A percentile compares a stretch with the other conserved stretches of the same genome.
phyloP scores from a whole-genome alignment of 2,329 filamentous ascomycete genomes.

The Colletotrichum tropicale region DNA sequence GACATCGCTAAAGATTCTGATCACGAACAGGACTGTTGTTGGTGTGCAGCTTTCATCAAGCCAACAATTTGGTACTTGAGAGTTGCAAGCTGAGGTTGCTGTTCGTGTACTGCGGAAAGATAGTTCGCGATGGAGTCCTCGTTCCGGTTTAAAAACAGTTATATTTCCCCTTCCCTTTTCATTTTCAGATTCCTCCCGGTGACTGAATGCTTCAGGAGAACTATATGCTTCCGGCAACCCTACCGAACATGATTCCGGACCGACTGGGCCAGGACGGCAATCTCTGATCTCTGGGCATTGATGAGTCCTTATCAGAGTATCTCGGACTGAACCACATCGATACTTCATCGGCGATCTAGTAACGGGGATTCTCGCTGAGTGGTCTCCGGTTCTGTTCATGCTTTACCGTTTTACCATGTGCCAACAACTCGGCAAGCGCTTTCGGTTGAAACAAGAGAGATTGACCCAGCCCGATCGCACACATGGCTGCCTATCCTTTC shows the following conservation, averaged over 20 bases:
- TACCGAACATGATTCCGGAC: background rate
- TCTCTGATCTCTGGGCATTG: background rate
- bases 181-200: background rate
- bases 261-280: accelerated
- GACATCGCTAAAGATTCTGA: background rate
- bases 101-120: background rate
- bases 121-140: background rate
- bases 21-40: background rate
- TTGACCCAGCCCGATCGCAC: background rate
- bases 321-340: background rate
- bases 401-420: background rate
- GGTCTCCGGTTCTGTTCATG: background rate
- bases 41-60: background rate
- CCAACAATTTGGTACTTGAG: background rate
- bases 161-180: background rate
- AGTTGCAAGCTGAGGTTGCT: background rate
- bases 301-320: background rate
- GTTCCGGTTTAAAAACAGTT: background rate
- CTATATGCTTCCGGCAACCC: background rate
- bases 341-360: background rate
- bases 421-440: background rate
- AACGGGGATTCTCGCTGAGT: background rate
- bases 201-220: background rate
- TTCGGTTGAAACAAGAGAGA: background rate
- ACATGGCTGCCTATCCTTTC: background rate